Conservation (phyloP, 257 asterid species). For the Petunia axillaris region DNA sequence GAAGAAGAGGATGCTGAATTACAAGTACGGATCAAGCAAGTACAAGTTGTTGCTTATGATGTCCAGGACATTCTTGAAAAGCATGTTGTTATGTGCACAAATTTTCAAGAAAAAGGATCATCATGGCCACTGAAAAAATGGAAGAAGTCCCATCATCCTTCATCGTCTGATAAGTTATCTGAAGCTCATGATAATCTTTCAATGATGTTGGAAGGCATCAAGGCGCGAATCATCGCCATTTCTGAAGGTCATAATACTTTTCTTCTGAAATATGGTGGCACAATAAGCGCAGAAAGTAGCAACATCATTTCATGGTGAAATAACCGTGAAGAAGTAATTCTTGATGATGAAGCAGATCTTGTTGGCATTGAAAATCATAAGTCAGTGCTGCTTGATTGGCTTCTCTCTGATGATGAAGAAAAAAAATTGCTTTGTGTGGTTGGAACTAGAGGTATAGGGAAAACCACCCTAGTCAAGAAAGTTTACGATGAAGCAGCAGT, state of each 20-base stretch:
- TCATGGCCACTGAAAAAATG: background rate
- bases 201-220: constrained; percentile 12
- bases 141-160: background rate
- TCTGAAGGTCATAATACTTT: constrained; percentile 25
- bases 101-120: constrained; percentile 13
- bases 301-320: background rate
- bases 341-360: constrained; percentile 30
- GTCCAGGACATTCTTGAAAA: constrained; percentile 45
- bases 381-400: constrained; percentile 17
- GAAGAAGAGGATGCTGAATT: constrained; percentile 37
- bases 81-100: constrained; percentile 17
- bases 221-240: background rate
- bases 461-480: constrained; percentile 36
- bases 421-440: constrained; percentile 34
- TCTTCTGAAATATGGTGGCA: constrained; percentile 7
- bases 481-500: constrained; percentile 30
- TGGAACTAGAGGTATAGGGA: constrained; percentile 43
- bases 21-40: constrained; percentile 44
- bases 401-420: constrained; percentile 16
- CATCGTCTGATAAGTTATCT: background rate
- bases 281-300: background rate
- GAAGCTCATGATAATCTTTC: constrained; percentile 30
- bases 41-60: constrained; percentile 45
- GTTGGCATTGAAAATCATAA: constrained; percentile 36
- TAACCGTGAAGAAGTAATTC: constrained; percentile 27